Evolutionary conservation across 208 protist species (phyloP).

Genomic region (Wallacemonas sp.): DNA sequence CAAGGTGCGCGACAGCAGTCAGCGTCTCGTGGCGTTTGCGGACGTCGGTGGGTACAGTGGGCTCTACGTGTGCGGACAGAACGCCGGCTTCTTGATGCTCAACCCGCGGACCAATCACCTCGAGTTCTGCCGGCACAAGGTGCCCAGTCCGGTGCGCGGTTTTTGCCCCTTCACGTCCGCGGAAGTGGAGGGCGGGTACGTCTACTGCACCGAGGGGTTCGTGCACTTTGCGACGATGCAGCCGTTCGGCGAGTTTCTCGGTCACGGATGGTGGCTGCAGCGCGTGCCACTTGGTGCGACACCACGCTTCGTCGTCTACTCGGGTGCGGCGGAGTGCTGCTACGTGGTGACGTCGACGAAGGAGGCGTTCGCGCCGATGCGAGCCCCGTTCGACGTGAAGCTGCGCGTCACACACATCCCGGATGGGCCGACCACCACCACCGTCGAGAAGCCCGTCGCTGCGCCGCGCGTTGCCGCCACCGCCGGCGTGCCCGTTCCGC

Average conservation of each 20-base stretch:
- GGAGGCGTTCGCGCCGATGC: constrained; percentile 62
- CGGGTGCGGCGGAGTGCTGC: constrained; percentile 57
- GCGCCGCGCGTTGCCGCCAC: constrained; percentile 36
- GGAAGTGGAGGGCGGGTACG: constrained; percentile 53
- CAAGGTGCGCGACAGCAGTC: constrained; percentile 63
- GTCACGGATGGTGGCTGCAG: constrained; percentile 70
- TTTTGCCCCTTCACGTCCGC: constrained; percentile 73
- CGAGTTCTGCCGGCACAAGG: constrained; percentile 62
- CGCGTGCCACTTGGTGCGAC: constrained; percentile 74
- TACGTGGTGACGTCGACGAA: constrained; percentile 71
- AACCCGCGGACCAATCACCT: constrained; percentile 51
- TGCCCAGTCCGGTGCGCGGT: constrained; percentile 55
- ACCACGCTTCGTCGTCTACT: constrained; percentile 81
- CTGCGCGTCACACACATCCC: constrained; percentile 53
- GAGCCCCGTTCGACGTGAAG: constrained; percentile 84
- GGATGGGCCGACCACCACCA: constrained; percentile 50
- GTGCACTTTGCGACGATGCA: constrained; percentile 80
- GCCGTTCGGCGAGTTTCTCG: constrained; percentile 42
- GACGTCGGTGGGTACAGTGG: constrained; percentile 49
- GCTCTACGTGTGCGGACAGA: constrained; percentile 84
- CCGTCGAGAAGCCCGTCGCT: constrained; percentile 36
- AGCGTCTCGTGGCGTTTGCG: constrained; percentile 61
- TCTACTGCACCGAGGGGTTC: constrained; percentile 83
- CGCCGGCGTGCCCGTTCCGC: constrained; percentile 59
- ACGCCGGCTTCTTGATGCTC: constrained; percentile 80